Conservation (phyloP, 2,329 filamentous ascomycete species). For the Monascus ruber region DNA sequence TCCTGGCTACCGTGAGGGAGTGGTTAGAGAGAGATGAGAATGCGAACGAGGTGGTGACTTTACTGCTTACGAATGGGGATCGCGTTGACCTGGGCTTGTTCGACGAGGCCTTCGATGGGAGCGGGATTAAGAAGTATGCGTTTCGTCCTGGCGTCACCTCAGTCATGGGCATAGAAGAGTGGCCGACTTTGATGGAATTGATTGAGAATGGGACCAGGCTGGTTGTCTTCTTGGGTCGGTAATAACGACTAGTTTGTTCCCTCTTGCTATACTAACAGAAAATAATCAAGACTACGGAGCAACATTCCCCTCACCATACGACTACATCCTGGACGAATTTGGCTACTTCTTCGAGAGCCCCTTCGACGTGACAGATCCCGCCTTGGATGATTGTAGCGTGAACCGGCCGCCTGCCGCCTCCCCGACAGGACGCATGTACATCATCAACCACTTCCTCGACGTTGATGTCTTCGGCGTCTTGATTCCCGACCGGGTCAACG, state of each 20-base stretch:
- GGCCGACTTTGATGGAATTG: slow-evolving; percentile 33
- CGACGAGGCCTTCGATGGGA: slow-evolving; percentile 19
- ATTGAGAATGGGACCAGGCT: slow-evolving; percentile 32
- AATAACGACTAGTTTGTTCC: neutral
- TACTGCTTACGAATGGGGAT: slow-evolving; percentile 54
- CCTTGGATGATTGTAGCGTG: slow-evolving; percentile 33
- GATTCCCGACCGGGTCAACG: slow-evolving; percentile 31
- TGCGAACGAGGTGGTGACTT: slow-evolving; percentile 49
- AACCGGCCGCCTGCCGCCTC: slow-evolving; percentile 31
- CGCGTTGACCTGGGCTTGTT: slow-evolving; percentile 20
- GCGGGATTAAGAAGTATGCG: slow-evolving; percentile 21
- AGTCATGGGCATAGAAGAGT: slow-evolving; percentile 22
- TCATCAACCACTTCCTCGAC: slow-evolving; percentile 40
- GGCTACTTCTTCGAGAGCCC: slow-evolving; percentile 38
- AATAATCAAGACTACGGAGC: slow-evolving; percentile 27
- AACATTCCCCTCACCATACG: too few species aligned
- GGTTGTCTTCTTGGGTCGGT: slow-evolving; percentile 33
- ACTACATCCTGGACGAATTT: slow-evolving; percentile 33
- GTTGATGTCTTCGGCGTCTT: slow-evolving; percentile 29
- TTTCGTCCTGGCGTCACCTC: slow-evolving; percentile 26
- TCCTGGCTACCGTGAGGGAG: slow-evolving; percentile 45
- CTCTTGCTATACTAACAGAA: slow-evolving; percentile 1
- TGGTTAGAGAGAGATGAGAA: slow-evolving; percentile 45
- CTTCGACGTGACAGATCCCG: slow-evolving; percentile 30
- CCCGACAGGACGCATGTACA: slow-evolving; percentile 32